phyloP scores from a whole-genome alignment of 2,329 filamentous ascomycete species.

The Fusarium decemcellulare region DNA sequence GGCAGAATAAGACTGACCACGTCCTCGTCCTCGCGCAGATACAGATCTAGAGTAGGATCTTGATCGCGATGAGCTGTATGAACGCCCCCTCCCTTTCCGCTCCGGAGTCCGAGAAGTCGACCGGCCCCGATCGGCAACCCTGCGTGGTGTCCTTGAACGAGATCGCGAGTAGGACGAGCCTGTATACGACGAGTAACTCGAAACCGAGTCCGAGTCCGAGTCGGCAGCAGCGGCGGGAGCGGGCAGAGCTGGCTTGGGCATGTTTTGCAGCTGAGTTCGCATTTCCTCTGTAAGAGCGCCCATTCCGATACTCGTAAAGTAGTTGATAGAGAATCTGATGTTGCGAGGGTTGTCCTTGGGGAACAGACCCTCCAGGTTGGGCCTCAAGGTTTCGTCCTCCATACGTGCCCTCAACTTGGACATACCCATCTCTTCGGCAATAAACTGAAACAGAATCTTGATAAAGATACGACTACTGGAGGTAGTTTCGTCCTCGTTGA shows the following conservation, averaged over 20 bases:
- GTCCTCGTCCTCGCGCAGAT: slow-evolving; percentile 41
- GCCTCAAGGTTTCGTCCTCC: slow-evolving; percentile 82
- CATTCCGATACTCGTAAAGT: slow-evolving; percentile 98
- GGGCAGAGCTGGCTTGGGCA: slow-evolving; percentile 86
- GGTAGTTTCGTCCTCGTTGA: slow-evolving; percentile 98
- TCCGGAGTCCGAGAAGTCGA: slow-evolving; percentile 48
- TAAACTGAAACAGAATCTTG: slow-evolving; percentile 96
- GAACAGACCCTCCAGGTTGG: slow-evolving; percentile 88
- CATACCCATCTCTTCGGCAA: slow-evolving; percentile 89
- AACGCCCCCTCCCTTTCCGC: slow-evolving; percentile 42
- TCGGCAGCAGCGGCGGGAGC: slow-evolving; percentile 70
- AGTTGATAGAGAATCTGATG: slow-evolving; percentile 98
- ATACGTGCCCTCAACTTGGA: slow-evolving; percentile 82
- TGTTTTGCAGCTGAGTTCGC: slow-evolving; percentile 90
- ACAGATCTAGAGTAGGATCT: slow-evolving; percentile 63
- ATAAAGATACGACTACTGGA: slow-evolving; percentile 98
- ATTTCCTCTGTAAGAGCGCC: slow-evolving; percentile 94
- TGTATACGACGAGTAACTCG: slow-evolving; percentile 84
- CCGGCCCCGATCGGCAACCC: slow-evolving; percentile 45
- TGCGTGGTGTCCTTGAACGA: slow-evolving; percentile 57
- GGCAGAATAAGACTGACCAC: slow-evolving; percentile 48
- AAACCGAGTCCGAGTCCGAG: slow-evolving; percentile 80
- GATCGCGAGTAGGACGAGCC: slow-evolving; percentile 72
- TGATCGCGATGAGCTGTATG: slow-evolving; percentile 54
- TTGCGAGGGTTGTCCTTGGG: slow-evolving; percentile 90